A percentile compares a stretch with the other conserved stretches of the same genome.
Conservation (phyloP, 2,329 filamentous ascomycete species). For the Acrocalymma vagum region DNA sequence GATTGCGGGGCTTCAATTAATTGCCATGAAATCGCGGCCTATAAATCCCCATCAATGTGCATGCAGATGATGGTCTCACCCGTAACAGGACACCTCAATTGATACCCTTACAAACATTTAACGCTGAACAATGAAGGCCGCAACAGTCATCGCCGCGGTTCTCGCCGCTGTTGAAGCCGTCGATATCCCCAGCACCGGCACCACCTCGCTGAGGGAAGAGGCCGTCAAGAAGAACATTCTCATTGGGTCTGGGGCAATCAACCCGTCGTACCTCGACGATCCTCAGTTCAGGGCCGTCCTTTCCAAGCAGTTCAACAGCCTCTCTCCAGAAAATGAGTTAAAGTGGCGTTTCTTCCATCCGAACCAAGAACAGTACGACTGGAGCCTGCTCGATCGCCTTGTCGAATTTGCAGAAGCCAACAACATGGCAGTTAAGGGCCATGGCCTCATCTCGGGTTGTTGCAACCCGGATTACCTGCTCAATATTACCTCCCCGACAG, state of each 20-base stretch:
- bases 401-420: slow-evolving; percentile 6
- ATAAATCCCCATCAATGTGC: too few species aligned
- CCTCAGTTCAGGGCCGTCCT: slow-evolving; percentile 9
- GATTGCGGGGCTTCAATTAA: too few species aligned
- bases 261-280: slow-evolving; percentile 10
- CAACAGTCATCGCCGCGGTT: too few species aligned
- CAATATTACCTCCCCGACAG: slow-evolving; percentile 9
- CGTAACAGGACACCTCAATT: too few species aligned
- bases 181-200: slow-evolving; percentile 31
- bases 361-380: slow-evolving; percentile 7
- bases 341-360: slow-evolving; percentile 10
- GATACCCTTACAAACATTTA: too few species aligned
- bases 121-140: too few species aligned
- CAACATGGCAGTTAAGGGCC: slow-evolving; percentile 13
- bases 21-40: too few species aligned
- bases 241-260: slow-evolving; percentile 9
- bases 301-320: slow-evolving; percentile 10
- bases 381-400: slow-evolving; percentile 3
- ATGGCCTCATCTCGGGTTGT: slow-evolving; percentile 15
- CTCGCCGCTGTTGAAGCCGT: too few species aligned
- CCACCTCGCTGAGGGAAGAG: slow-evolving; percentile 6
- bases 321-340: slow-evolving; percentile 14
- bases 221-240: slow-evolving; percentile 6
- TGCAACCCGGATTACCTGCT: slow-evolving; percentile 11
- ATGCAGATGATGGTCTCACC: too few species aligned